phyloP scores from a whole-genome alignment of 148 eudicot genomes.

The Rhododendron simsii region DNA sequence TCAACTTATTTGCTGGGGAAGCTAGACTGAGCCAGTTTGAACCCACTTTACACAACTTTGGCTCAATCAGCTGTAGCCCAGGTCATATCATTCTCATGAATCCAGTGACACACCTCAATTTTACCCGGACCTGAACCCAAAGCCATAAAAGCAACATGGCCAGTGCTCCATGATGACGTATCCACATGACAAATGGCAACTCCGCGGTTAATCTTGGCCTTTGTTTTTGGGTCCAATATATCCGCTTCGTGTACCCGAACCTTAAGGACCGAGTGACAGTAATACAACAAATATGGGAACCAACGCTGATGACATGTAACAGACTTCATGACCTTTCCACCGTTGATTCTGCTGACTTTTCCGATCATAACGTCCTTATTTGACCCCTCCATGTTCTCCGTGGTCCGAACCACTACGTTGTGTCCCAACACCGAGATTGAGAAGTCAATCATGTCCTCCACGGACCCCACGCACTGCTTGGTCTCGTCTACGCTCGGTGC shows the following conservation, averaged over 20 bases:
- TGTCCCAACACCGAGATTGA: constrained; percentile 39
- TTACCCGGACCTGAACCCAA: constrained; percentile 52
- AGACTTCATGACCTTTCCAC: constrained; percentile 12
- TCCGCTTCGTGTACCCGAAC: constrained; percentile 55
- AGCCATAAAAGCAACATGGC: constrained; percentile 46
- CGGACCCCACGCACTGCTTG: constrained; percentile 46
- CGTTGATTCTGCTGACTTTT: constrained; percentile 35
- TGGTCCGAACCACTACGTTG: constrained; percentile 35
- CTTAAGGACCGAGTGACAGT: constrained; percentile 49
- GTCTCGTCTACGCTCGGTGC: constrained; percentile 39
- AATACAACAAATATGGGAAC: constrained; percentile 46
- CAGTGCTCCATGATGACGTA: constrained; percentile 46
- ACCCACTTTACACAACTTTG: too few species aligned
- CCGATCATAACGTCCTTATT: constrained; percentile 37
- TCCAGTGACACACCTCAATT: constrained; percentile 25
- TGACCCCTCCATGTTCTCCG: constrained; percentile 30
- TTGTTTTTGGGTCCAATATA: constrained; percentile 35
- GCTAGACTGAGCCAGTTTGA: too few species aligned
- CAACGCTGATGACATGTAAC: constrained; percentile 49
- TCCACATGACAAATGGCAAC: constrained; percentile 52
- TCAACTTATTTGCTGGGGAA: too few species aligned
- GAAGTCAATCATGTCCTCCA: constrained; percentile 51
- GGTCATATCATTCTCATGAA: not conserved
- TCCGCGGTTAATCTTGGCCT: constrained; percentile 40
- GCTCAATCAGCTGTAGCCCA: not conserved